Evolutionary conservation across 208 protist species (phyloP), one percentile per base, ranked within the genome.

Genomic region (Balamuthia mandrillaris): DNA sequence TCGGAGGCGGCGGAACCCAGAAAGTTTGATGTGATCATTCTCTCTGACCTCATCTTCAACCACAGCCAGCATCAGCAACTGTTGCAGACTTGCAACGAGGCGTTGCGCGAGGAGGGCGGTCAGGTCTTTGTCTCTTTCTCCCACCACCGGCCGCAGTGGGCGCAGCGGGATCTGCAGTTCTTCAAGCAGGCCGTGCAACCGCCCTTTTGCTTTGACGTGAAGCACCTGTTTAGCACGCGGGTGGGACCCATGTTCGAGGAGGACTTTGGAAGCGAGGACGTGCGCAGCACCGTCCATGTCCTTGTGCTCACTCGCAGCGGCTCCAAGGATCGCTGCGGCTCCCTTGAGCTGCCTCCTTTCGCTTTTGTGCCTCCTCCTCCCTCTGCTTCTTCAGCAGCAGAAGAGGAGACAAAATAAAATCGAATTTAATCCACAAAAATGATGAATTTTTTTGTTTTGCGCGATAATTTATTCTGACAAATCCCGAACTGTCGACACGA

Each of bases 1-100:
- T 42, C 68, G 31, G 33, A 49, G 24, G 18, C 66, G n/a, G n/a
- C n/a, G n/a, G n/a, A n/a, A n/a, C n/a, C n/a, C n/a, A n/a, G n/a
- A n/a, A 88, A 88, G 37, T 88, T 63, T 39, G 86, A 88, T 58
- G 72, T 88, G 14, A 74, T 88, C 29, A 86, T 88, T 61, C 44
- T 88, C 39, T 77, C 86, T 7, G 86, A 88, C 58, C 35, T 88
- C 24, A 86, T 88, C 45, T 85, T 86, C 42, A 88, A 88, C 60
- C 86, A 88, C 49, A 58, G 24, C n/a, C 44, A 31, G 18, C 86
- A 88, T 31, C 21, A 35, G 1, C 24, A 82, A n/a, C 68, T 88
- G 39, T 74, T 88, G 2, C 10, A 47, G 9, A 49, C 79, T 16
- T 75, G 65, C 39, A 12, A 47, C 41, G 51, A 31, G 7, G 51